phyloP scores from a whole-genome alignment of 805 yeast species.

The Clavispora santaluciae region DNA sequence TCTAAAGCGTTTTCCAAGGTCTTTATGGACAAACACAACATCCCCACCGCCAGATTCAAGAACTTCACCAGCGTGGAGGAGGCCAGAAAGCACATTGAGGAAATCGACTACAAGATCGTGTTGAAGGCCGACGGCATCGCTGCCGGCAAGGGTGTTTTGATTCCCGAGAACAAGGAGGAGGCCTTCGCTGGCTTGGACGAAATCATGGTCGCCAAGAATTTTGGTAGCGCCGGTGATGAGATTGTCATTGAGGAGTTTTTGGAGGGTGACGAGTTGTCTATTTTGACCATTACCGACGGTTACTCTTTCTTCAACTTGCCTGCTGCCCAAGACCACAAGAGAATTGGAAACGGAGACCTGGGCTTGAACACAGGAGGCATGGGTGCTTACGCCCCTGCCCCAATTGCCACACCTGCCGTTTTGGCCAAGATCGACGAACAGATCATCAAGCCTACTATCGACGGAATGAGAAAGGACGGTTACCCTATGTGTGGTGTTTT shows the following conservation, averaged over 20 bases:
- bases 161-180: slow-evolving; percentile 79
- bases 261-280: slow-evolving; percentile 95
- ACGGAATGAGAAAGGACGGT: slow-evolving; percentile 94
- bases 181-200: slow-evolving; percentile 79
- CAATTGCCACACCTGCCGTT: slow-evolving; percentile 77
- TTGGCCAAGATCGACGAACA: slow-evolving; percentile 63
- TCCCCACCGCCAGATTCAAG: slow-evolving; percentile 90
- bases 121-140: slow-evolving; percentile 98
- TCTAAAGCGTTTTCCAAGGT: slow-evolving; percentile 92
- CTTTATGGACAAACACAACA: slow-evolving; percentile 86
- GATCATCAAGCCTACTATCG: slow-evolving; percentile 87
- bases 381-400: slow-evolving; percentile 99
- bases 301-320: slow-evolving; percentile 88
- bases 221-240: slow-evolving; percentile 88
- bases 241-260: slow-evolving; percentile 94
- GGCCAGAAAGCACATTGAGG: slow-evolving; percentile 67
- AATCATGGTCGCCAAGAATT: slow-evolving; percentile 84
- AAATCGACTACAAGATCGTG: slow-evolving; percentile 71
- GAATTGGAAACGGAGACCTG: slow-evolving; percentile 86
- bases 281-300: slow-evolving; percentile 90
- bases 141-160: slow-evolving; percentile 97
- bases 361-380: slow-evolving; percentile 99
- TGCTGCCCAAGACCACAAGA: slow-evolving; percentile 97
- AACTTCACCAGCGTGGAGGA: slow-evolving; percentile 73
- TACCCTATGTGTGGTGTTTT: slow-evolving; percentile 93